Conservation (phyloP, 371 early-diverging fungal species). For the Mortierella sp. region DNA sequence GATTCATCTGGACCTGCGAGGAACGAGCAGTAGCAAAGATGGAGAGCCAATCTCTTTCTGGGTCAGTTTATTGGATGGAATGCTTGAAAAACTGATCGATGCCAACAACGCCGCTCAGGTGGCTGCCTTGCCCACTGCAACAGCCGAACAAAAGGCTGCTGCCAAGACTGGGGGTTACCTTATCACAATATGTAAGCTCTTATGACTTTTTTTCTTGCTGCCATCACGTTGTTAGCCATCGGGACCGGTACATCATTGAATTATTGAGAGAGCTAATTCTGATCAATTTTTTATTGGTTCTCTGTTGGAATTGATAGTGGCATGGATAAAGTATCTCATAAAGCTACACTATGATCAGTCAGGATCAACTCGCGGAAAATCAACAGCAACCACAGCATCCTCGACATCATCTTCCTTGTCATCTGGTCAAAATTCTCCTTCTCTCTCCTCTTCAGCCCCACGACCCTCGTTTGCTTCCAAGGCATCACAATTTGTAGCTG, state of each 20-base stretch:
- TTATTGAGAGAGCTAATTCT: not conserved
- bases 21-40: slow-evolving; percentile 24
- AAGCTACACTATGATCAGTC: slow-evolving; percentile 34
- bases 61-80: slow-evolving; percentile 33
- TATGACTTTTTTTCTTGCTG: not conserved
- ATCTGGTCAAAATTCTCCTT: slow-evolving; percentile 15
- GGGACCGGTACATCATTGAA: not conserved
- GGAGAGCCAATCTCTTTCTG: slow-evolving; percentile 46
- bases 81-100: slow-evolving; percentile 41
- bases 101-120: slow-evolving; percentile 24
- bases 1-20: slow-evolving; percentile 23
- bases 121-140: slow-evolving; percentile 13
- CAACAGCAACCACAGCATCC: not conserved
- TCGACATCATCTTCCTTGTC: slow-evolving; percentile 13
- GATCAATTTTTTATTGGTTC: not conserved
- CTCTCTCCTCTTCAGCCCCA: slow-evolving; percentile 13
- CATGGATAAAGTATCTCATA: slow-evolving; percentile 51
- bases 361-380: not conserved
- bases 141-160: slow-evolving; percentile 20
- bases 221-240: not conserved
- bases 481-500: slow-evolving; percentile 36
- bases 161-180: slow-evolving; percentile 44
- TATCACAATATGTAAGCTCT: slow-evolving; percentile 41
- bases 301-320: slow-evolving; percentile 19
- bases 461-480: slow-evolving; percentile 38